Evolutionary conservation across 2,329 filamentous ascomycete species (phyloP).

Genomic region (Claviceps sp.): DNA sequence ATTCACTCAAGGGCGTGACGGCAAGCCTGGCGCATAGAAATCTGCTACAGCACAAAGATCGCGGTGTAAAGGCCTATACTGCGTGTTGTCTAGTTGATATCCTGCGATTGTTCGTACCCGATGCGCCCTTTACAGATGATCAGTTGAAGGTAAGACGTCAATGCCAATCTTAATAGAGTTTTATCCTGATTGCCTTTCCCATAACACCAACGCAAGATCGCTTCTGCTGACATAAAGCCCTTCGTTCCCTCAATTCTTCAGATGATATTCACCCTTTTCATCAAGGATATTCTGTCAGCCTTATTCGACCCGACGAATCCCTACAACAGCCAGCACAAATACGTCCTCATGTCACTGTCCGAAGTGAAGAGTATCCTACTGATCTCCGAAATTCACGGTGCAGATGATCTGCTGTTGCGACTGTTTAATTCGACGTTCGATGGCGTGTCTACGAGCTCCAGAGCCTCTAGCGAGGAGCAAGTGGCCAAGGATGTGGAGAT

Average conservation of each 20-base stretch:
- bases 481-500: conserved; percentile 89
- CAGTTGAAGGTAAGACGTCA: conserved; percentile 65
- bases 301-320: conserved; percentile 76
- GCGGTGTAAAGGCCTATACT: conserved; percentile 78
- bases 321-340: conserved; percentile 87
- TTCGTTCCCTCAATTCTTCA: conserved; percentile 20
- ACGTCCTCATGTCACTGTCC: conserved; percentile 75
- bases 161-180: conserved; percentile 7
- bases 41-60: conserved; percentile 81
- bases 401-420: conserved; percentile 64
- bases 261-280: conserved; percentile 88
- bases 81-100: conserved; percentile 88
- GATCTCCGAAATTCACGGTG: conserved; percentile 72
- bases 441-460: conserved; percentile 67
- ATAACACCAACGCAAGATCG: neutral
- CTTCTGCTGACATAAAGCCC: conserved; percentile 6
- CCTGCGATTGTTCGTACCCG: conserved; percentile 79
- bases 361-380: conserved; percentile 92
- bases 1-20: conserved; percentile 73
- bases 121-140: conserved; percentile 81
- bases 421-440: conserved; percentile 89
- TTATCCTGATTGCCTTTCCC: neutral
- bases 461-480: conserved; percentile 62
- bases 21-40: conserved; percentile 74
- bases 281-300: conserved; percentile 69